Percentiles rank a stretch among this genome's conserved stretches.
Evolutionary conservation across 108 stramenopile species (phyloP).

Genomic region (Skeletonema menzelii): DNA sequence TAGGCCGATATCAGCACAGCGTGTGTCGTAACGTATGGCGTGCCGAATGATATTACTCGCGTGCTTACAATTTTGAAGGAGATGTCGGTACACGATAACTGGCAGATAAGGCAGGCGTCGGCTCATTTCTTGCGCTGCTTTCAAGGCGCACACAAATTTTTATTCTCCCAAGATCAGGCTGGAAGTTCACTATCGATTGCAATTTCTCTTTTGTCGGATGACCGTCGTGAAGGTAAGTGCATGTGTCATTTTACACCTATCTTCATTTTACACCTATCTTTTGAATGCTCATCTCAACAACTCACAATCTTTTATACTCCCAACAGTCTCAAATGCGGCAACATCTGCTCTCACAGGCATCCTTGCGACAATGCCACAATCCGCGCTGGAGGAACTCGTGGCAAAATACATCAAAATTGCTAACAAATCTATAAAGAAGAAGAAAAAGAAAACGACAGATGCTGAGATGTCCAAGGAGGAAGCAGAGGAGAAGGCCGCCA

Average conservation of each 20-base stretch:
- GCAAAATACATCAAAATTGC: constrained; percentile 72
- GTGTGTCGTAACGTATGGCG: constrained; percentile 68
- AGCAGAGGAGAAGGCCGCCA: constrained; percentile 39
- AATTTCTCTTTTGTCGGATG: constrained; percentile 72
- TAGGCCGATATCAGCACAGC: constrained; percentile 66
- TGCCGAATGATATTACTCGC: constrained; percentile 56
- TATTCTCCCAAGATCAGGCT: constrained; percentile 64
- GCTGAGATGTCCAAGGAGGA: constrained; percentile 13
- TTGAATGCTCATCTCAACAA: not conserved
- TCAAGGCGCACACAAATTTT: constrained; percentile 83
- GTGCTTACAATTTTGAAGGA: constrained; percentile 57
- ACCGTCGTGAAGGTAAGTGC: constrained; percentile 81
- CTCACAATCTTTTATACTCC: not conserved
- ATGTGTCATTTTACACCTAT: too few species aligned
- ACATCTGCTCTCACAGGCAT: constrained; percentile 86
- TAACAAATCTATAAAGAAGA: constrained; percentile 72
- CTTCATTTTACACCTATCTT: not conserved
- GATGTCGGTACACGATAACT: constrained; percentile 60
- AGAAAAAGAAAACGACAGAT: constrained; percentile 43
- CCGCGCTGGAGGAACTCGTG: constrained; percentile 55
- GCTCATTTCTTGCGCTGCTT: constrained; percentile 86
- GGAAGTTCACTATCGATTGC: constrained; percentile 56
- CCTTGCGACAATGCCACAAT: constrained; percentile 64
- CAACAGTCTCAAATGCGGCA: constrained; percentile 43
- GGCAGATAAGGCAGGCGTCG: constrained; percentile 88